These are phyloP conservation scores for Barbarea vulgaris DNA, from an alignment of 345 rosid genomes.

Conservation along the genomic window DNA sequence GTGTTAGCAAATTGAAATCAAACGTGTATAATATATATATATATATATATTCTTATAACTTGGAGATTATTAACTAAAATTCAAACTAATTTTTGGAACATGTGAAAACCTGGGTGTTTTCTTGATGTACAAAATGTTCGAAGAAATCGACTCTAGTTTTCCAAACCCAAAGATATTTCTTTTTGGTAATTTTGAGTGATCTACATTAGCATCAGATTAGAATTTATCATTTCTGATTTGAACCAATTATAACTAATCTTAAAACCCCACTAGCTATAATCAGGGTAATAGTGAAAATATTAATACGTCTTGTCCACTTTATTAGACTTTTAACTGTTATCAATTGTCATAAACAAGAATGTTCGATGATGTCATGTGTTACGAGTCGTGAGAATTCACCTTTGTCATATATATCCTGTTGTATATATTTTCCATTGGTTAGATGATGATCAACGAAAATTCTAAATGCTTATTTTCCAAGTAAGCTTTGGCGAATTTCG, in stretches of 20 bases:
- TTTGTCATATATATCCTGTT: too few relatives aligned
- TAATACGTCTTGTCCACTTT: neutral
- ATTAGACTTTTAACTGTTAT: neutral
- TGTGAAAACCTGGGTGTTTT: neutral
- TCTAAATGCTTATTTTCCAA: constrained; percentile 9
- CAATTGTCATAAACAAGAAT: neutral
- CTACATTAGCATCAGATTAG: too few relatives aligned
- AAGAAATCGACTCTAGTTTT: neutral
- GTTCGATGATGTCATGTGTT: neutral
- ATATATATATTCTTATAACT: neutral
- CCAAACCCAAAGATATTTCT: too few relatives aligned
- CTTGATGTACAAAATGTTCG: neutral
- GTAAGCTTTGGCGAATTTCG: neutral
- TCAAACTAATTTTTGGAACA: neutral
- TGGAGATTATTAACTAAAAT: neutral
- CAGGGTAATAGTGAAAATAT: neutral
- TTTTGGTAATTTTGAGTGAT: too few relatives aligned
- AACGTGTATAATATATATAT: neutral
- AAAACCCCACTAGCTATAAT: too few relatives aligned
- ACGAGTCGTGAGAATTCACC: neutral
- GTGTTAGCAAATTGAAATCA: neutral
- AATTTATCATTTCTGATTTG: too few relatives aligned
- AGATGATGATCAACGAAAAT: neutral
- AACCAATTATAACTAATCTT: too few relatives aligned
- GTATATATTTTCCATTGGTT: neutral